These are phyloP conservation scores for Tinospora cordifolia DNA, from an alignment of 164 flowering plant species.

Conservation along the genomic window DNA sequence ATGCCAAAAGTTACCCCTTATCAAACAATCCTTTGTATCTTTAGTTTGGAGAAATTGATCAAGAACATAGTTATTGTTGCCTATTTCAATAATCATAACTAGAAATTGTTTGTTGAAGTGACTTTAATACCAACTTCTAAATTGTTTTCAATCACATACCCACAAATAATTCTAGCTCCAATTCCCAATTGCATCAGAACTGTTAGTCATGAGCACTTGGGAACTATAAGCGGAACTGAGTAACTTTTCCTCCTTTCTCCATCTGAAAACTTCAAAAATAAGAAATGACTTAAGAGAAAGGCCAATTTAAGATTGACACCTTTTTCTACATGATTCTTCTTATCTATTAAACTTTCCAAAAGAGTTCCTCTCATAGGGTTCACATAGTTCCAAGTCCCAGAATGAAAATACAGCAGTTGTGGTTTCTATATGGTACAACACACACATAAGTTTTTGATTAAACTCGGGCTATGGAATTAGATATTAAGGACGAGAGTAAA, in stretches of 20 bases:
- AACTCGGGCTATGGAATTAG: conserved; percentile 19
- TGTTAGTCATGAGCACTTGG: too few species aligned
- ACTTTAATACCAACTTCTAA: too few species aligned
- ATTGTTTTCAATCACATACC: too few species aligned
- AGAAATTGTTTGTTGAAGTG: too few species aligned
- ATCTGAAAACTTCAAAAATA: background rate
- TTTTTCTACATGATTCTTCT: background rate
- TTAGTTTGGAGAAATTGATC: too few species aligned
- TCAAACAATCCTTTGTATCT: too few species aligned
- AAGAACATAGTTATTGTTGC: too few species aligned
- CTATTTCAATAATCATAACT: too few species aligned
- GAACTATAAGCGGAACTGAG: background rate
- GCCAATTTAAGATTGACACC: background rate
- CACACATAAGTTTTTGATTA: conserved; percentile 38
- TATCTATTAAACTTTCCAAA: background rate
- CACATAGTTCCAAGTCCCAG: background rate
- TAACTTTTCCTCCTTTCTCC: background rate
- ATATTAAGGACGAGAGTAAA: conserved; percentile 9
- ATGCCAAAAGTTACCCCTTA: too few species aligned
- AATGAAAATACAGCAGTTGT: conserved; percentile 14
- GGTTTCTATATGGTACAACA: conserved; percentile 14
- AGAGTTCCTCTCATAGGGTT: background rate
- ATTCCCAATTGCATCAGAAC: too few species aligned
- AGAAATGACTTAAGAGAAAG: background rate
- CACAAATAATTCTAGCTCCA: too few species aligned